Conservation (phyloP, 1,284 basidiomycete genomes). For the Leccinum angustisporum region DNA sequence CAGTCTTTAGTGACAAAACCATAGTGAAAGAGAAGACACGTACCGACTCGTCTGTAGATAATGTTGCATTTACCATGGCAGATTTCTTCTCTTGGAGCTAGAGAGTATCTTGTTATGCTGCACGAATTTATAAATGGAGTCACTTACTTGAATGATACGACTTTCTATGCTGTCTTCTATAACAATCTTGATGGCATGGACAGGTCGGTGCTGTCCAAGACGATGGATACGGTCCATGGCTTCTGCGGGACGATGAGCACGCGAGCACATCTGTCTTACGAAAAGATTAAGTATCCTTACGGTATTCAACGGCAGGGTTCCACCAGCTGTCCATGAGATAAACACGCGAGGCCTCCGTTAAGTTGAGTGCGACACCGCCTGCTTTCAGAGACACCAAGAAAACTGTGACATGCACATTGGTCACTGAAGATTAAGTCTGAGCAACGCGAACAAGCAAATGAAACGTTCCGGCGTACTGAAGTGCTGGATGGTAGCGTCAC, state of each 20-base stretch:
- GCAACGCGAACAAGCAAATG: slow-evolving; percentile 1
- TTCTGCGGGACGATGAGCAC: slow-evolving; percentile 50
- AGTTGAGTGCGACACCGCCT: slow-evolving; percentile 91
- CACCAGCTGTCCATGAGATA: slow-evolving; percentile 92
- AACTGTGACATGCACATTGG: slow-evolving; percentile 91
- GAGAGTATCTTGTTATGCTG: background rate
- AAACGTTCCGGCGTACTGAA: slow-evolving; percentile 64
- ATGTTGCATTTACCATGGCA: slow-evolving; percentile 79
- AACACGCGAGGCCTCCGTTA: slow-evolving; percentile 93
- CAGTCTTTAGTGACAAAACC: slow-evolving; percentile 23
- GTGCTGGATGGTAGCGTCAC: slow-evolving; percentile 92
- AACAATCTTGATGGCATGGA: slow-evolving; percentile 91
- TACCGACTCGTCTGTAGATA: slow-evolving; percentile 76
- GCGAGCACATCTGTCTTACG: background rate
- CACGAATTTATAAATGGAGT: background rate
- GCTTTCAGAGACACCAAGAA: slow-evolving; percentile 97
- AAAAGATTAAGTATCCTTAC: slow-evolving; percentile 42
- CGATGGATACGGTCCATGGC: slow-evolving; percentile 97
- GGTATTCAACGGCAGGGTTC: slow-evolving; percentile 85
- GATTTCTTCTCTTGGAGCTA: slow-evolving; percentile 94
- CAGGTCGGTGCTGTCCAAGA: slow-evolving; percentile 88
- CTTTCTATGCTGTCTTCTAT: slow-evolving; percentile 97
- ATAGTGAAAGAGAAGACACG: slow-evolving; percentile 19
- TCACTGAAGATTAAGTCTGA: slow-evolving; percentile 53
- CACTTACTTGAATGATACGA: slow-evolving; percentile 74